These are phyloP conservation scores for Anethum foeniculum DNA, from an alignment of 140 eudicot species.

Conservation along the genomic window DNA sequence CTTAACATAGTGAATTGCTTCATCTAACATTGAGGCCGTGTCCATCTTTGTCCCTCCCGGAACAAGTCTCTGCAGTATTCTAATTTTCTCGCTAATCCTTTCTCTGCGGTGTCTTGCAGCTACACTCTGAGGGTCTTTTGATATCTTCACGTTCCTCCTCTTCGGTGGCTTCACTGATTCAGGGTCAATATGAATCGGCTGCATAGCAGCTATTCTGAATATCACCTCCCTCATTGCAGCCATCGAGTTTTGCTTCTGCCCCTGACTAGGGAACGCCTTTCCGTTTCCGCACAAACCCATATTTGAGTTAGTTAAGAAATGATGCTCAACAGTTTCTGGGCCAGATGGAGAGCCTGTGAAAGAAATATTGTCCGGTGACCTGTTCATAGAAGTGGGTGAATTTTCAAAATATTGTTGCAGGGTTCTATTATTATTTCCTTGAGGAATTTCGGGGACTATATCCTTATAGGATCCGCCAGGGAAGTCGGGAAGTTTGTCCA, in stretches of 20 bases:
- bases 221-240: constrained; percentile 38
- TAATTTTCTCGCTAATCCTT: constrained; percentile 29
- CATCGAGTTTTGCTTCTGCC: constrained; percentile 13
- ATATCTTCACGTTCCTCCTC: constrained; percentile 35
- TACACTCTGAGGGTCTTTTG: constrained; percentile 34
- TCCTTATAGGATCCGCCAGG: neutral
- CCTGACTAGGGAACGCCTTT: neutral
- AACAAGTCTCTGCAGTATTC: constrained; percentile 37
- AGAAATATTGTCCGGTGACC: neutral
- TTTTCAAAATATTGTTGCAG: neutral
- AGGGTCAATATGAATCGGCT: constrained; percentile 32
- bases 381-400: neutral
- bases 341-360: neutral
- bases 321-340: neutral
- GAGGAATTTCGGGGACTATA: neutral
- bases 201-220: constrained; percentile 30
- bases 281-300: neutral
- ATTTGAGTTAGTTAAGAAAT: neutral
- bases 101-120: constrained; percentile 44
- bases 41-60: constrained; percentile 43
- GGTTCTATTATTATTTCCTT: neutral
- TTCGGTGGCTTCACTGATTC: constrained; percentile 29
- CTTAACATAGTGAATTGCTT: constrained; percentile 29
- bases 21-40: constrained; percentile 38
- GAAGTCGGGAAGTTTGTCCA: constrained; percentile 24